These are phyloP conservation scores for Fusarium sp. DNA, from an alignment of 2,329 filamentous ascomycete species.

Conservation along the genomic window DNA sequence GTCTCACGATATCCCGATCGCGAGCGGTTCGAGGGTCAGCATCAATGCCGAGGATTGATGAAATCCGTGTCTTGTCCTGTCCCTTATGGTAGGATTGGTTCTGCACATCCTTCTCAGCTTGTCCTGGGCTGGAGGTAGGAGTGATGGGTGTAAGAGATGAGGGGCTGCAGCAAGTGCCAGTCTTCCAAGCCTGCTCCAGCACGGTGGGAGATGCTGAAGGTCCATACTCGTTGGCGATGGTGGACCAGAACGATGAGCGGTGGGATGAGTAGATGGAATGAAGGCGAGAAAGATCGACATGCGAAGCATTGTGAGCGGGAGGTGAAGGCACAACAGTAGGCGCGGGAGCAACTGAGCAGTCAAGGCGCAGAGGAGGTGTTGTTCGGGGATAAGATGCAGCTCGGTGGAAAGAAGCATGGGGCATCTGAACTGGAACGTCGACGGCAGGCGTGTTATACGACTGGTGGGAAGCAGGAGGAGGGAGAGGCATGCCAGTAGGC, in stretches of 20 bases:
- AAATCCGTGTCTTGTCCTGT: conserved; percentile 70
- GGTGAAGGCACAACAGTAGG: conserved; percentile 53
- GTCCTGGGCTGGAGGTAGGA: conserved; percentile 63
- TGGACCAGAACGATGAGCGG: conserved; percentile 77
- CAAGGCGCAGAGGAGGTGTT: conserved; percentile 66
- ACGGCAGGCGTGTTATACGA: conserved; percentile 58
- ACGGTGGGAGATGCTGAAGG: conserved; percentile 68
- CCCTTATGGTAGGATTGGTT: conserved; percentile 48
- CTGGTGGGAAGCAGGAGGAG: conserved; percentile 53
- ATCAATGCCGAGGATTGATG: conserved; percentile 71
- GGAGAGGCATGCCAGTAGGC: conserved; percentile 64
- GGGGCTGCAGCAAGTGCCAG: conserved; percentile 57
- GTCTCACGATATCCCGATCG: conserved; percentile 68
- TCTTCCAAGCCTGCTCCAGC: conserved; percentile 78
- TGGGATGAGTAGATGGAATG: conserved; percentile 77
- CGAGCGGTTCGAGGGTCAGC: conserved; percentile 67
- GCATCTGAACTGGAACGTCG: conserved; percentile 60
- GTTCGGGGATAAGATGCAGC: conserved; percentile 51
- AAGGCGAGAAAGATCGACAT: conserved; percentile 74
- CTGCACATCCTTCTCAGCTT: conserved; percentile 57
- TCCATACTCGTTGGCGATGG: conserved; percentile 79
- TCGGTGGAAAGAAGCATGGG: conserved; percentile 53
- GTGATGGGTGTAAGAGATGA: conserved; percentile 62
- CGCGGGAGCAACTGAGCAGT: conserved; percentile 63
- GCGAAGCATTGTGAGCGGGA: conserved; percentile 52